Evolutionary conservation across 306 rosid species (phyloP).

Genomic region (Hippophae tibetana): DNA sequence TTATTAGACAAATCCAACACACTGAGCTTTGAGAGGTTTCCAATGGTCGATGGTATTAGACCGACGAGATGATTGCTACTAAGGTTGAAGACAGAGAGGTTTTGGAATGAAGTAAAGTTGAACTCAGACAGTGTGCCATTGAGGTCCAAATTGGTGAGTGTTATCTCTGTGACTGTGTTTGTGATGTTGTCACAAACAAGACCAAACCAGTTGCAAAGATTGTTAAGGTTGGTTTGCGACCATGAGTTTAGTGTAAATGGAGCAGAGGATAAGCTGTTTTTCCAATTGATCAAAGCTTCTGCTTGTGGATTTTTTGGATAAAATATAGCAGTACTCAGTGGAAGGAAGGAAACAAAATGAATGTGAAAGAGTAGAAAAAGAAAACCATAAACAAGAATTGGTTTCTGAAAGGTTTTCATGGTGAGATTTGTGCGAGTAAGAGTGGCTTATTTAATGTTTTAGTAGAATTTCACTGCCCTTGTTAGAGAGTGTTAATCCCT

Average conservation of each 20-base stretch:
- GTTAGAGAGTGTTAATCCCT: no score
- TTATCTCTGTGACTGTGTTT: slow-evolving; percentile 24
- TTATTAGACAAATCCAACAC: slow-evolving; percentile 40
- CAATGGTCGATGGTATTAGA: slow-evolving; percentile 40
- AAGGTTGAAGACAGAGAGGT: slow-evolving; percentile 42
- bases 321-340: slow-evolving; percentile 30
- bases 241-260: slow-evolving; percentile 33
- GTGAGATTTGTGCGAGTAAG: no score
- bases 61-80: slow-evolving; percentile 30
- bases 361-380: slow-evolving; percentile 8
- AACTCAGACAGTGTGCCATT: slow-evolving; percentile 28
- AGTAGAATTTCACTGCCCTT: no score
- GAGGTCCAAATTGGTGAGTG: slow-evolving; percentile 28
- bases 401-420: slow-evolving; percentile 6
- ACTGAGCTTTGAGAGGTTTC: slow-evolving; percentile 37
- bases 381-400: slow-evolving; percentile 5
- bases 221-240: slow-evolving; percentile 38
- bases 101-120: slow-evolving; percentile 29
- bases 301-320: slow-evolving; percentile 34
- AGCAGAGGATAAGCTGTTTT: slow-evolving; percentile 25
- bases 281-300: slow-evolving; percentile 57
- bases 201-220: slow-evolving; percentile 49
- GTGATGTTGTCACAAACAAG: slow-evolving; percentile 37
- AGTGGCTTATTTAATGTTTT: no score
- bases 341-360: slow-evolving; percentile 25